Conservation (phyloP, 495 filamentous ascomycete species). For the Aspergillus incahuasiensis region DNA sequence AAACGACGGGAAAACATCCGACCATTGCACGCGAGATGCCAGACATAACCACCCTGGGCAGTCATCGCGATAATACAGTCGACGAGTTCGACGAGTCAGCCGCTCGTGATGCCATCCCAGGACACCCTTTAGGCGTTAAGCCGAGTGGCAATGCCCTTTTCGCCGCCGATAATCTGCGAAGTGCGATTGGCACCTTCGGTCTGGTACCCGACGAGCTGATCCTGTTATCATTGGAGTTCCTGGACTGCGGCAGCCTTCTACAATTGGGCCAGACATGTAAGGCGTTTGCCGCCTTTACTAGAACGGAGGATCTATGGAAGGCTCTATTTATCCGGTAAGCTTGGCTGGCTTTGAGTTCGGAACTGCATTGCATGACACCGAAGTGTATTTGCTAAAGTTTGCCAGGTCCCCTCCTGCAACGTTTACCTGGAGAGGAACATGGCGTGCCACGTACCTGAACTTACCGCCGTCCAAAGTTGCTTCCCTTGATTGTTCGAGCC, state of each 20-base stretch:
- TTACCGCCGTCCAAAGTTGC: conserved; percentile 55
- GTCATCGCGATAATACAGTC: conserved; percentile 9
- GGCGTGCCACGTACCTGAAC: conserved; percentile 74
- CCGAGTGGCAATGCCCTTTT: conserved; percentile 83
- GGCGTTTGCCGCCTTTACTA: conserved; percentile 81
- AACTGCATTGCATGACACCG: conserved; percentile 1
- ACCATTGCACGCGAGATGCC: conserved; percentile 20
- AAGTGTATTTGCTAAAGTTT: neutral
- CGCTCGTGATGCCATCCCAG: conserved; percentile 50
- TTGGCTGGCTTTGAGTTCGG: conserved; percentile 1
- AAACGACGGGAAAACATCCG: neutral
- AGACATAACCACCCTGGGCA: conserved; percentile 24
- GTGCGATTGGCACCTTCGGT: conserved; percentile 57
- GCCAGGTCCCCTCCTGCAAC: conserved; percentile 36
- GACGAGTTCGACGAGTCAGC: conserved; percentile 12
- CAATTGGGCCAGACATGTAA: conserved; percentile 78
- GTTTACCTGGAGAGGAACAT: conserved; percentile 77
- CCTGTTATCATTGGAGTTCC: conserved; percentile 65
- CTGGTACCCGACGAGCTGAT: conserved; percentile 78
- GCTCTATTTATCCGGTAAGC: conserved; percentile 78
- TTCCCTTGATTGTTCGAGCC: conserved; percentile 55
- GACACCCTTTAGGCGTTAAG: conserved; percentile 81
- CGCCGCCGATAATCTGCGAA: conserved; percentile 60
- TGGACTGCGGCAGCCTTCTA: conserved; percentile 60
- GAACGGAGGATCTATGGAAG: conserved; percentile 90